Base-by-base conservation (phyloP, 805 yeast genomes). In the Saccharomycopsis javanensis region DNA sequence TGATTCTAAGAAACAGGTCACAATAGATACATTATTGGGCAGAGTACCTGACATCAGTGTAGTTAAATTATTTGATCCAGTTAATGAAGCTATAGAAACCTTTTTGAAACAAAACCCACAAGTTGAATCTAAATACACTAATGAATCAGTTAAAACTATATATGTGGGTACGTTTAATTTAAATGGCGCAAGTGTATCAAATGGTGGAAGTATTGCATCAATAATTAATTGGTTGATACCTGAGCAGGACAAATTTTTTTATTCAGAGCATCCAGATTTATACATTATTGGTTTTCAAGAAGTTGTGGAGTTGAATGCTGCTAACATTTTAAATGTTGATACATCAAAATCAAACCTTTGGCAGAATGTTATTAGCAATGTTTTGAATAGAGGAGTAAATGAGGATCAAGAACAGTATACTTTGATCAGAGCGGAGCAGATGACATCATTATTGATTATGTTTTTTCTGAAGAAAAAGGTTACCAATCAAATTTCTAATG, bases 261-360 rank as follows among this genome's bases (percentile, higher is more conserved):
- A 60, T 35, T 30, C 37, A n/a, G 61, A 60, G 13, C 71, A 72
- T 55, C 95, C 97, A 0, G 96, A 92, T 64, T 70, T 94, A 48
- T 88, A 86, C 58, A 82, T 92, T n/a, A 73, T 94, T 58, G 98
- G 97, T 0, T 79, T 94, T 62, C 99, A 94, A 70, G 99, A 94
- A 67, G 84, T 94, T 25, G 90, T 94, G 48, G 98, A 94, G 69
- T 72, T 94, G 56, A 88, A 91, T 31, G 96, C 99, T 0, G 89
- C 96, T 0, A 91, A 92, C 16, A 87, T 94, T 23, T 73, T 92
- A 56, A 88, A 82, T 65, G 90, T 92, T 0, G 98, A 92, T 68
- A 79, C 82, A n/a, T 77, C 88, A 1, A 82, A 83, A 59, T 82
- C 92, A 3, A 72, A 77, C 2, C 82, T 82, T 64, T 94, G 98